Evolutionary conservation across 306 rosid species (phyloP), one percentile per base, ranked within the genome.

Genomic region (Castanea sativa): DNA sequence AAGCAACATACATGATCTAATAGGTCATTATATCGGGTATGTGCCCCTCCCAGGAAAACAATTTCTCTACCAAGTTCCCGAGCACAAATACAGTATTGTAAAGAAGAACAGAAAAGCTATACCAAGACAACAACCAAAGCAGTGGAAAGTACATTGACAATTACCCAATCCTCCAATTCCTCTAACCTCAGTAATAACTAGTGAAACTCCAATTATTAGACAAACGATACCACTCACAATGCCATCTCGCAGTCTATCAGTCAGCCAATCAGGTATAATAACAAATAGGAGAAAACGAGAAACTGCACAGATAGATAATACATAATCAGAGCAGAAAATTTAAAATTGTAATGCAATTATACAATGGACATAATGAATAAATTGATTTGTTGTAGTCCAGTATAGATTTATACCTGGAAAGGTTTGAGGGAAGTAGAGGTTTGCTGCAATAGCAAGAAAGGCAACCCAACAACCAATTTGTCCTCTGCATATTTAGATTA

Each of bases 381-480:
- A 4, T 1, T 55, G 1, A 41, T 33, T 65, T 56, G 71, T 32
- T n/a, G 57, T 49, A 53, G 53, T 76, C 27, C 73, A 38, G 51
- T 35, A 67, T 38, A 35, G 5, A 71, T 11, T 38, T 27, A 68
- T 55, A 87, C 90, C 86, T 76, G 90, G 86, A 76, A 84, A 76
- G 49, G 57, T 61, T 58, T 33, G 65, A 11, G 90, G 90, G 35
- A 13, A 60, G 74, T 81, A 76, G 56, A 84, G 83, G 71, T 79
- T 79, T 25, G 79, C 90, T n/a, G 56, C 56, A 64, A 82, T 38
- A 61, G 90, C 81, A 12, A 82, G 82, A 76, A 84, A 84, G 73
- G 90, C 82, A 76, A 87, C 55, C 90, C 90, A 87, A 70, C 21
- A 76, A 72, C 90, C 88, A 53, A 87, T 55, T 75, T 74, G 78